Evolutionary conservation across 2,329 filamentous ascomycete species (phyloP).

Genomic region (Monosporascus sp.): DNA sequence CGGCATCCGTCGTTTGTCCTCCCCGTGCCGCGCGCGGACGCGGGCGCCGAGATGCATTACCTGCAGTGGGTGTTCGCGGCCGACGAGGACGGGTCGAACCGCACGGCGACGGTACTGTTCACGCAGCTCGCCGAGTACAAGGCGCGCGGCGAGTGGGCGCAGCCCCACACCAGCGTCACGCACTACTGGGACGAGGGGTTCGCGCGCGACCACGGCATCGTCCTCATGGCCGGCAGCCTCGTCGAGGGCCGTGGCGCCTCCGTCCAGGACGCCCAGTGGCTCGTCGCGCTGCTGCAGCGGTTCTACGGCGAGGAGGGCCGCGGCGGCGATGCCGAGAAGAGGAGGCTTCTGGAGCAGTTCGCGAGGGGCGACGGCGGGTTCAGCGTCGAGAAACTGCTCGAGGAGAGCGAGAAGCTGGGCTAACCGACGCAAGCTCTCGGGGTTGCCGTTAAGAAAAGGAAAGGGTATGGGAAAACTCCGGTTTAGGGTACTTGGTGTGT

Average conservation of each 20-base stretch:
- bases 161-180: conserved; percentile 89
- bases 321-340: conserved; percentile 58
- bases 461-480: too few species aligned
- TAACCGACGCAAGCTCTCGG: conserved; percentile 17
- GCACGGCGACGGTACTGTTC: conserved; percentile 76
- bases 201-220: conserved; percentile 65
- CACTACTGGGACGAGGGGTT: conserved; percentile 72
- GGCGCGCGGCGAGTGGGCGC: conserved; percentile 78
- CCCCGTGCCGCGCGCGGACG: conserved; percentile 64
- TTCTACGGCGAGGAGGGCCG: conserved; percentile 66
- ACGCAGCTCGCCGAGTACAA: conserved; percentile 94
- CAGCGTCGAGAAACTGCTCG: conserved; percentile 76
- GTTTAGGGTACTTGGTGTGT: not conserved
- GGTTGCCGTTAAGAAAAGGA: not conserved
- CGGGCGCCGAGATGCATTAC: conserved; percentile 89
- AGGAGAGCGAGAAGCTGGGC: conserved; percentile 79
- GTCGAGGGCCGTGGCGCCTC: conserved; percentile 70
- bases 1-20: conserved; percentile 84
- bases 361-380: conserved; percentile 72
- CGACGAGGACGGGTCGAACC: conserved; percentile 34
- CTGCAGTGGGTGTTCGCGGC: conserved; percentile 89
- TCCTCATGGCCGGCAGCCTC: conserved; percentile 81
- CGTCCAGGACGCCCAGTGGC: conserved; percentile 78
- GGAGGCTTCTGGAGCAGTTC: conserved; percentile 75
- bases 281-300: conserved; percentile 88